Evolutionary conservation across 176 grass and related monocot genomes (phyloP).

Genomic region (Rhipidocladum racemiflorum): DNA sequence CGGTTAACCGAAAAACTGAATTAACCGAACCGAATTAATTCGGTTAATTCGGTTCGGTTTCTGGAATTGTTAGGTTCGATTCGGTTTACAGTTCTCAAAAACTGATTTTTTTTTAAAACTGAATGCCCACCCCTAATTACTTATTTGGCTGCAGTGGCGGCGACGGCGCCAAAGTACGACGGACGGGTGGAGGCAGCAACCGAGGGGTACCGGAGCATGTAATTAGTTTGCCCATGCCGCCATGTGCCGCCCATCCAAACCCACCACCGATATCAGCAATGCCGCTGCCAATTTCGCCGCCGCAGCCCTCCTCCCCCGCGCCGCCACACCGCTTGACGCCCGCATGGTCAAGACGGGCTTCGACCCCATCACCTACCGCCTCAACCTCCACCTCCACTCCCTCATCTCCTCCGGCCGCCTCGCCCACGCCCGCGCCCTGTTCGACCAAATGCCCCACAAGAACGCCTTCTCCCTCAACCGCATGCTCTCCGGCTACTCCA

Average conservation of each 20-base stretch:
- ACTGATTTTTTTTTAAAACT: no score
- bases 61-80: no score
- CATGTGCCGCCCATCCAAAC: slow-evolving; percentile 21
- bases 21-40: no score
- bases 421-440: slow-evolving; percentile 34
- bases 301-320: neutral
- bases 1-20: no score
- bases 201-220: no score
- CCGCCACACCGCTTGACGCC: slow-evolving; percentile 32
- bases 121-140: neutral
- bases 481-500: slow-evolving; percentile 55
- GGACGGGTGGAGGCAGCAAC: no score
- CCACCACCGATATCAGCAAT: neutral
- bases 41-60: no score
- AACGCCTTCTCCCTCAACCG: slow-evolving; percentile 50
- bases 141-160: no score
- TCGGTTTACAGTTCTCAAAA: no score
- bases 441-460: slow-evolving; percentile 59
- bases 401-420: slow-evolving; percentile 34
- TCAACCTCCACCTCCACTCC: slow-evolving; percentile 20
- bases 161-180: no score
- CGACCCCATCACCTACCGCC: slow-evolving; percentile 27
- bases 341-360: slow-evolving; percentile 51
- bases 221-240: neutral
- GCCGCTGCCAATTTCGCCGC: neutral